Percentiles rank a stretch among this genome's conserved stretches.
phyloP scores from a whole-genome alignment of 176 grass and related monocot genomes.

The Oropetium thomaeum region DNA sequence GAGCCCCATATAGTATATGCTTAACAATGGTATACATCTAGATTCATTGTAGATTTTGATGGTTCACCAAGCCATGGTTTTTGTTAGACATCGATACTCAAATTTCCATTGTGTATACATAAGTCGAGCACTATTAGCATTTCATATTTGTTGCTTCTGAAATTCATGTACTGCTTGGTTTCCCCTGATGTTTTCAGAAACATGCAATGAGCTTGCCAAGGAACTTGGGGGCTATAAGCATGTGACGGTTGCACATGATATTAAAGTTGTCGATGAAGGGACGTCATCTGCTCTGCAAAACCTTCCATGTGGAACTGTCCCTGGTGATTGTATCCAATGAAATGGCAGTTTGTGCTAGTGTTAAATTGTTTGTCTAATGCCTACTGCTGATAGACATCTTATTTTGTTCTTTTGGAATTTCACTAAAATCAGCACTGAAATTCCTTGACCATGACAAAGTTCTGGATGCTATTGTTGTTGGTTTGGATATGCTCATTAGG shows the following conservation, averaged over 20 bases:
- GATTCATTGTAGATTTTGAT: neutral
- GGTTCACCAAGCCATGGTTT: neutral
- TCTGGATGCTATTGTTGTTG: conserved; percentile 94
- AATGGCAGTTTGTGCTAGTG: neutral
- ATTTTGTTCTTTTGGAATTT: conserved; percentile 9
- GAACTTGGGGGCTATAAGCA: conserved; percentile 88
- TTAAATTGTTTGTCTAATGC: conserved; percentile 2
- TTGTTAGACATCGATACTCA: neutral
- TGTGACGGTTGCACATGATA: conserved; percentile 57
- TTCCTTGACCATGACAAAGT: conserved; percentile 78
- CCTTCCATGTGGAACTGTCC: conserved; percentile 60
- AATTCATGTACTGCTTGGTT: neutral
- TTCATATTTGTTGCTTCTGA: conserved; percentile 2
- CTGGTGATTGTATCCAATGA: conserved; percentile 83
- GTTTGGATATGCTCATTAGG: conserved; percentile 93
- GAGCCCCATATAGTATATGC: neutral
- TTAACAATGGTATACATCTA: conserved; percentile 4
- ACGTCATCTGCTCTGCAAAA: conserved; percentile 51
- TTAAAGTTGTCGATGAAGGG: conserved; percentile 68
- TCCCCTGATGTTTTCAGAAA: conserved; percentile 45
- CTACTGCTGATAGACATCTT: neutral
- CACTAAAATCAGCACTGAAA: neutral
- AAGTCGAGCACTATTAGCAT: neutral
- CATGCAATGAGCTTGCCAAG: conserved; percentile 72
- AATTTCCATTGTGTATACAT: neutral